Conservation (phyloP, 2,329 filamentous ascomycete species). For the Coniella lustricola region DNA sequence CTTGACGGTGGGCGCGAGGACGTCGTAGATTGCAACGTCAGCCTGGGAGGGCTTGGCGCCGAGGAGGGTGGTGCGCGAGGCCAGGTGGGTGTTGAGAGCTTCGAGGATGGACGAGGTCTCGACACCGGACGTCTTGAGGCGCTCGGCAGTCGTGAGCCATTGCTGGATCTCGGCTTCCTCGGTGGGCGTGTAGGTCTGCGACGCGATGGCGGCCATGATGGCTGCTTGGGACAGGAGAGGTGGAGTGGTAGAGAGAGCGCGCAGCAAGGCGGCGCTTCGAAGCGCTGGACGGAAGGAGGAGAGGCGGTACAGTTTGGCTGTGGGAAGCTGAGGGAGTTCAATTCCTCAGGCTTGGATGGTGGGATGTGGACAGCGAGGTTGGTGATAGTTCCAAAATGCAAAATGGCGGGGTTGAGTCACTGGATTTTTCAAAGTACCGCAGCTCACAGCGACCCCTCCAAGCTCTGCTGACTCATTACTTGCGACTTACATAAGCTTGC, state of each 20-base stretch:
- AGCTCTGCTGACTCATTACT: background rate
- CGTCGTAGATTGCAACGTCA: conserved; percentile 76
- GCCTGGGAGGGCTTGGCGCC: conserved; percentile 84
- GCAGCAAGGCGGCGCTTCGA: conserved; percentile 29
- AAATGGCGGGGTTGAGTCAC: conserved; percentile 2
- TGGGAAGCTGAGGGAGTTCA: conserved; percentile 9
- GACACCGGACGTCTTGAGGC: conserved; percentile 47
- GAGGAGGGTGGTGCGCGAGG: conserved; percentile 80
- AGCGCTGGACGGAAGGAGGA: conserved; percentile 29
- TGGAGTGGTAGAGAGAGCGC: conserved; percentile 19
- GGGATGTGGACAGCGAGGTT: background rate
- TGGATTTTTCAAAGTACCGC: background rate
- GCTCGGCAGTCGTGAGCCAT: conserved; percentile 74
- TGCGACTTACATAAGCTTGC: background rate
- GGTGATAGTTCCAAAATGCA: background rate
- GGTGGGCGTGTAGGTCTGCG: conserved; percentile 63
- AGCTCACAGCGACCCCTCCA: conserved; percentile 1
- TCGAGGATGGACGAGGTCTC: conserved; percentile 59
- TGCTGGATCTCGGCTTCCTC: conserved; percentile 85
- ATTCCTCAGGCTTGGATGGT: conserved; percentile 1
- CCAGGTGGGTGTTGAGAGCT: conserved; percentile 78
- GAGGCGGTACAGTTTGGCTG: conserved; percentile 40
- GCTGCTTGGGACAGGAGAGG: conserved; percentile 26
- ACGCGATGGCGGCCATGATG: conserved; percentile 60
- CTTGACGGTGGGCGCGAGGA: conserved; percentile 68